These are phyloP conservation scores for Malus sieversii DNA, from an alignment of 306 rosid species.

Conservation along the genomic window DNA sequence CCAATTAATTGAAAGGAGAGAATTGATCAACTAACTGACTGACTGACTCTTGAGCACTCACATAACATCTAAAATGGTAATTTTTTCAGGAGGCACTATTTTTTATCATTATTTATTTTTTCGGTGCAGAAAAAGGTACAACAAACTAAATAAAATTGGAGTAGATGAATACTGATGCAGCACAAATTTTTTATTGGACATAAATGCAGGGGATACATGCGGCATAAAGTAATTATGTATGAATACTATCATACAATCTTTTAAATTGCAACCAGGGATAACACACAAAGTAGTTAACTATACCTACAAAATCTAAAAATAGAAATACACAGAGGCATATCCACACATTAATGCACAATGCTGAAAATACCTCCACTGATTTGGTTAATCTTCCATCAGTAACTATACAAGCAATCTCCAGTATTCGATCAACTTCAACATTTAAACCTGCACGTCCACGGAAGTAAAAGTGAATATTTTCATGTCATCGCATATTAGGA, in stretches of 20 bases:
- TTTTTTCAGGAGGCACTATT: background rate
- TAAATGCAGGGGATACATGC: background rate
- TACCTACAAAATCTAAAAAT: background rate
- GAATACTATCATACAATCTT: background rate
- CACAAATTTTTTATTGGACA: background rate
- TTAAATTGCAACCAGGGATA: background rate
- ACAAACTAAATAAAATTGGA: background rate
- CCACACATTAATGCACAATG: background rate
- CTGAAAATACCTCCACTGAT: constrained; percentile 54
- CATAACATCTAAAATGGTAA: background rate
- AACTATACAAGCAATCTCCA: constrained; percentile 92
- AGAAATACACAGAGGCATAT: background rate
- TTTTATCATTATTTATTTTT: background rate
- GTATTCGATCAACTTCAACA: constrained; percentile 76
- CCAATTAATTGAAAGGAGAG: background rate
- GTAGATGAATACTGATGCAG: background rate
- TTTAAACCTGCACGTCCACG: constrained; percentile 54
- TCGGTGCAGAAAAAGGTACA: background rate
- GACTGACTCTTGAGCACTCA: background rate
- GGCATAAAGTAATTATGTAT: background rate
- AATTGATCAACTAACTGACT: background rate
- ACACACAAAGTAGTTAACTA: background rate
- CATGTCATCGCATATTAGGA: background rate
- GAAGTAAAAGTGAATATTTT: background rate
- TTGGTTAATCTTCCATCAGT: constrained; percentile 78